Percentiles rank a stretch among this genome's conserved stretches.
phyloP scores from a whole-genome alignment of 2,329 filamentous ascomycete genomes.

The Diplodia sapinea region DNA sequence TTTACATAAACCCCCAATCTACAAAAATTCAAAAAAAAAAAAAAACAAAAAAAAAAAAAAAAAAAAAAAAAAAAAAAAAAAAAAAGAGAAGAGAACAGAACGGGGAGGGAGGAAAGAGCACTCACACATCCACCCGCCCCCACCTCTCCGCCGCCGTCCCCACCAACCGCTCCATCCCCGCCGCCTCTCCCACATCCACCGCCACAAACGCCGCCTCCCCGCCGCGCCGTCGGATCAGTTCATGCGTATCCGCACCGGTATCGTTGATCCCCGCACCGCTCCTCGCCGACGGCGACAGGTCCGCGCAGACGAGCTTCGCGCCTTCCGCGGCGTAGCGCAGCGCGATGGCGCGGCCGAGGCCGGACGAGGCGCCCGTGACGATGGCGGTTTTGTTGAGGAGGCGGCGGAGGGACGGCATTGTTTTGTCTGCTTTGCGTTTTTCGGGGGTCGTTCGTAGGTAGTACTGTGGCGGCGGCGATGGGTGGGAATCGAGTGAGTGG shows the following conservation, averaged over 20 bases:
- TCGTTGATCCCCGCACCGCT: not conserved
- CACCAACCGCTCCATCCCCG: slow-evolving; percentile 34
- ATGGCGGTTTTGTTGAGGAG: slow-evolving; percentile 38
- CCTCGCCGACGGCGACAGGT: slow-evolving; percentile 23
- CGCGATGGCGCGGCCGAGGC: slow-evolving; percentile 41
- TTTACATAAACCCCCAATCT: too few relatives aligned
- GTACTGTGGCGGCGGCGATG: too few relatives aligned
- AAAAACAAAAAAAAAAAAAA: not conserved
- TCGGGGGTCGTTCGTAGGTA: too few relatives aligned
- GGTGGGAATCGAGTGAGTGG: not conserved
- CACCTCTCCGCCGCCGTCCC: slow-evolving; percentile 35
- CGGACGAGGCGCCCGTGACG: slow-evolving; percentile 43
- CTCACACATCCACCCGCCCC: slow-evolving; percentile 43
- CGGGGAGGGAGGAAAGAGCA: too few relatives aligned
- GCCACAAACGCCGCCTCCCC: slow-evolving; percentile 35
- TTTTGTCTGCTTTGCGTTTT: too few relatives aligned
- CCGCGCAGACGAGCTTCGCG: slow-evolving; percentile 36
- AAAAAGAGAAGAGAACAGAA: not conserved
- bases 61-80: not conserved
- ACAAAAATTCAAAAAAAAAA: too few relatives aligned
- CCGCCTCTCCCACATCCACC: slow-evolving; percentile 38
- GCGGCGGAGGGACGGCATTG: too few relatives aligned
- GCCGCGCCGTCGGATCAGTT: slow-evolving; percentile 31
- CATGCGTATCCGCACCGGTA: slow-evolving; percentile 19
- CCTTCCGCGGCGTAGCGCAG: slow-evolving; percentile 32